A percentile compares a stretch with the other conserved stretches of the same genome.
These are phyloP conservation scores for Kwoniella dendrophila DNA, from an alignment of 768 basidiomycete genomes.

Conservation along the genomic window DNA sequence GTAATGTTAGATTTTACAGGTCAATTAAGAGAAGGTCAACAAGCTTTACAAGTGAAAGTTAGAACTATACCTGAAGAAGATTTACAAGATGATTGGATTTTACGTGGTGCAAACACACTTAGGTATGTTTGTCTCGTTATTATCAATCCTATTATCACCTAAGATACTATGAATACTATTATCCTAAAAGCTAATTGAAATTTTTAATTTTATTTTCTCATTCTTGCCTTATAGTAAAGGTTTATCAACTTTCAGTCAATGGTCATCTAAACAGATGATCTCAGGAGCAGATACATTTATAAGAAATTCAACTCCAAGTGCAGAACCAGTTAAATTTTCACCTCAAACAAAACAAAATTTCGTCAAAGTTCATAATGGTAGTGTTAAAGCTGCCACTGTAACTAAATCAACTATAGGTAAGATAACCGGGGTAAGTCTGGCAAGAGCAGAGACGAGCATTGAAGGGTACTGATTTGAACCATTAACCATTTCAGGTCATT, in stretches of 20 bases:
- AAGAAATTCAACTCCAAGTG: constrained; percentile 62
- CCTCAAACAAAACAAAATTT: constrained; percentile 66
- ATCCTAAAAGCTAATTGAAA: too few relatives aligned
- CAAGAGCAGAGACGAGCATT: too few relatives aligned
- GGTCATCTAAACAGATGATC: constrained; percentile 66
- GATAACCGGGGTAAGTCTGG: constrained; percentile 62
- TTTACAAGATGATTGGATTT: constrained; percentile 68
- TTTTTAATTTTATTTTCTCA: too few relatives aligned
- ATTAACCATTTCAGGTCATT: constrained; percentile 31
- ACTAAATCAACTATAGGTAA: constrained; percentile 66
- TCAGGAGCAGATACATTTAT: constrained; percentile 68
- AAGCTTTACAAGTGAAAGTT: constrained; percentile 62
- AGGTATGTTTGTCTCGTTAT: constrained; percentile 60
- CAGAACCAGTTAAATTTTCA: constrained; percentile 65
- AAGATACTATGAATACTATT: not conserved
- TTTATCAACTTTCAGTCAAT: constrained; percentile 68
- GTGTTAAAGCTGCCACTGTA: constrained; percentile 68
- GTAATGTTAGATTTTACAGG: constrained; percentile 76
- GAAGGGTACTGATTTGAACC: not conserved
- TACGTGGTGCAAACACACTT: constrained; percentile 64
- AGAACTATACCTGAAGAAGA: constrained; percentile 68
- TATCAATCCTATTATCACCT: not conserved
- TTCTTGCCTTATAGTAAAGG: constrained; percentile 61
- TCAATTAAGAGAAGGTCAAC: constrained; percentile 56
- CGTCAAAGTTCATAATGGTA: constrained; percentile 66